A percentile compares a stretch with the other conserved stretches of the same genome.
phyloP scores from a whole-genome alignment of 1,284 basidiomycete genomes.

The Porodaedalea pini region DNA sequence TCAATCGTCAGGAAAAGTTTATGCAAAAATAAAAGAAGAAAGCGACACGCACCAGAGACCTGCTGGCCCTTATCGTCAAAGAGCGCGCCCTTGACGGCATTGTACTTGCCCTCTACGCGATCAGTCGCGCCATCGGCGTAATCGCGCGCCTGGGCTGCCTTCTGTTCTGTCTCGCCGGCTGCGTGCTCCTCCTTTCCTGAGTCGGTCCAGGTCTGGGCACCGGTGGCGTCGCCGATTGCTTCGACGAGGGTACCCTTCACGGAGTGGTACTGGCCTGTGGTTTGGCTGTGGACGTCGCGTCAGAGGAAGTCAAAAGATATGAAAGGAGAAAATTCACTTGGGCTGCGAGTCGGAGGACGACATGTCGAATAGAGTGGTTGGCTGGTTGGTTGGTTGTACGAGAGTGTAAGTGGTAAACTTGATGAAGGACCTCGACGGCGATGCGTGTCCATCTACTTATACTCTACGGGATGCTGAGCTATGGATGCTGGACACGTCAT shows the following conservation, averaged over 20 bases:
- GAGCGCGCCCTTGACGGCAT: conserved; percentile 60
- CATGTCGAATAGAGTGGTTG: not conserved
- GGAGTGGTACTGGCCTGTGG: conserved; percentile 59
- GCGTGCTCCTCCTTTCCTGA: conserved; percentile 65
- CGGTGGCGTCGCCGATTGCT: conserved; percentile 49
- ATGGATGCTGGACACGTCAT: not conserved
- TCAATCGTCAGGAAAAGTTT: not conserved
- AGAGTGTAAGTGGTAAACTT: not conserved
- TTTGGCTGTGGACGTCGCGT: conserved; percentile 43
- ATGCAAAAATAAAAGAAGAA: not conserved
- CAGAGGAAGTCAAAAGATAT: not conserved
- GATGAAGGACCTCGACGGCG: not conserved
- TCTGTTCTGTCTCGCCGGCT: conserved; percentile 59
- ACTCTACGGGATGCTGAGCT: not conserved
- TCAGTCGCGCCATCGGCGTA: conserved; percentile 58
- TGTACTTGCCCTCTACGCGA: conserved; percentile 61
- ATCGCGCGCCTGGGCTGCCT: conserved; percentile 51
- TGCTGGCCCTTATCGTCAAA: conserved; percentile 65
- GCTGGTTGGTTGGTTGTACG: too few relatives aligned
- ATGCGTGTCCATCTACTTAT: not conserved
- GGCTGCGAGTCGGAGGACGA: conserved; percentile 1
- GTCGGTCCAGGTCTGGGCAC: conserved; percentile 44
- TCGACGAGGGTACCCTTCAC: conserved; percentile 61
- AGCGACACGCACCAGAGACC: conserved; percentile 40
- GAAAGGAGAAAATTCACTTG: not conserved